Base-by-base conservation (phyloP, 768 basidiomycete species). In the Hygrocybe coccinea region DNA sequence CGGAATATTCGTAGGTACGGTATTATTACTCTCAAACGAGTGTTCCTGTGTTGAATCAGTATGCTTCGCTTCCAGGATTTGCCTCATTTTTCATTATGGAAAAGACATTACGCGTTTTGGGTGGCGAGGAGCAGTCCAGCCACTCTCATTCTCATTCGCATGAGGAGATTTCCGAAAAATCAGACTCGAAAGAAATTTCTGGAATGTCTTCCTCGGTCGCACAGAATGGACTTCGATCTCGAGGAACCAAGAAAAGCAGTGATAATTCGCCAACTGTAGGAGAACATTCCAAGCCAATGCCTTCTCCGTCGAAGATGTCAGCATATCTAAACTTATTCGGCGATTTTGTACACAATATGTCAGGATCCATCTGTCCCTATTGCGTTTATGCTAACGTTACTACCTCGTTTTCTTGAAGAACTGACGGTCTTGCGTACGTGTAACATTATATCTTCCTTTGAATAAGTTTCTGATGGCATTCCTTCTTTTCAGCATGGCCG, bases 261-360 rank as follows among this genome's bases (percentile, higher is more conserved):
- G 50, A 60, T 38, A 54, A 57, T 38, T 54, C 57, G 52, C 45
- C 58, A 47, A 36, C 61, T 52, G 24, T 39, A 5, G 59, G 62
- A 41, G 59, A 60, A 45, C 65, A 68, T 35, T 60, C 66, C 50
- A 61, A 60, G 58, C 54, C 67, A 54, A 66, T 68, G 14, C 73
- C 73, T 52, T 81, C 84, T 25, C 82, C 89, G 15, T 87, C 91
- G 38, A 91, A 89, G 69, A 73, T 93, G 51, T 94, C 92, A 15
- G 93, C 93, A 12, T 95, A 94, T 69, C 79, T 95, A 50, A 95
- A 95, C 71, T 76, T 95, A 52, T 92, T 93, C 67, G 92, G 91
- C 41, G 92, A 94, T 68, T 93, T 95, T 67, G 90, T 91, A 47
- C 92, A 95, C 66, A 95, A 95, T 67, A 94, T 95, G 89, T 90